phyloP scores from a whole-genome alignment of 1,284 basidiomycete species.

The Malassezia dermatis region DNA sequence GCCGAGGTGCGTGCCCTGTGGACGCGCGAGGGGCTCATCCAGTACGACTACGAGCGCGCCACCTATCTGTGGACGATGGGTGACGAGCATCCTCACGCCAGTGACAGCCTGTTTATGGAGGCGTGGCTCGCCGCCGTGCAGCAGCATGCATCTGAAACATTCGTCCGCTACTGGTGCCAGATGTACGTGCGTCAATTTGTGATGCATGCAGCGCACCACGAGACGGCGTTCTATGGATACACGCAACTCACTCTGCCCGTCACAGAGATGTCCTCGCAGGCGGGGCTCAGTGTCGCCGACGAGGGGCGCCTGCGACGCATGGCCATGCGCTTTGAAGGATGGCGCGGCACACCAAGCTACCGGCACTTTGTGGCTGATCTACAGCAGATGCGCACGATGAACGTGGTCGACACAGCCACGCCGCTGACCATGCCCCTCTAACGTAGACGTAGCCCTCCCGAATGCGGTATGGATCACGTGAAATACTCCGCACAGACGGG shows the following conservation, averaged over 20 bases:
- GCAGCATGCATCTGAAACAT: conserved; percentile 65
- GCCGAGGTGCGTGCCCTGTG: conserved; percentile 40
- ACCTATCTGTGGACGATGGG: conserved; percentile 23
- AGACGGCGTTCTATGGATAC: conserved; percentile 60
- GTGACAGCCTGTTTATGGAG: conserved; percentile 78
- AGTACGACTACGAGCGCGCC: conserved; percentile 45
- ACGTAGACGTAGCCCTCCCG: neutral
- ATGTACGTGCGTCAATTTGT: conserved; percentile 69
- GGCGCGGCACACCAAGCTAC: conserved; percentile 8
- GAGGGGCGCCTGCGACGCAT: neutral
- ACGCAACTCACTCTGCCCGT: conserved; percentile 59
- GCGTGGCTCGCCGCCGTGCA: conserved; percentile 68
- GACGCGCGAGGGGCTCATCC: conserved; percentile 75
- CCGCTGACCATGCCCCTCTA: neutral
- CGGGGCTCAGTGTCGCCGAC: neutral
- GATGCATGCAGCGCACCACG: conserved; percentile 64
- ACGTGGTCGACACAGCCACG: neutral
- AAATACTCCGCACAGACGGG: neutral
- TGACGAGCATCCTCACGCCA: conserved; percentile 49
- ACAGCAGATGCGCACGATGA: neutral
- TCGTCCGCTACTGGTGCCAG: conserved; percentile 65
- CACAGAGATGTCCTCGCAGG: conserved; percentile 28
- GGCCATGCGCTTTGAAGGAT: conserved; percentile 8
- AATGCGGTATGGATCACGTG: neutral
- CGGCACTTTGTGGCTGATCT: neutral